Evolutionary conservation across 1,284 basidiomycete genomes (phyloP).

Genomic region (Ceratobasidium sp.): DNA sequence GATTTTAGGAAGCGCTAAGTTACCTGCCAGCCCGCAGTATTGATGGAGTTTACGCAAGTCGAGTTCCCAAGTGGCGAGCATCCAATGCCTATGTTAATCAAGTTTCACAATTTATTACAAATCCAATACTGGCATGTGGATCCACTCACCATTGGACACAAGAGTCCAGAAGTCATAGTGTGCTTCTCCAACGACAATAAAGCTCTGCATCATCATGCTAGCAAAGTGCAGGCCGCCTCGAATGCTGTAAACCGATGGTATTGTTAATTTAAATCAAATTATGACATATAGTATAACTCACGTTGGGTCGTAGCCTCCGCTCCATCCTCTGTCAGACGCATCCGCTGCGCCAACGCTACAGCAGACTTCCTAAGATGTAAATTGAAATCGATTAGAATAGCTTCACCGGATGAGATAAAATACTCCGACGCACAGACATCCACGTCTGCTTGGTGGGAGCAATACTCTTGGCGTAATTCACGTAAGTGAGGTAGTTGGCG

Average conservation of each 20-base stretch:
- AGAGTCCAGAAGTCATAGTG: conserved; percentile 56
- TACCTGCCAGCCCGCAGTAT: conserved; percentile 52
- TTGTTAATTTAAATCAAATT: not conserved
- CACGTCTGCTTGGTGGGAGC: conserved; percentile 37
- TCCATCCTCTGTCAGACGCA: conserved; percentile 24
- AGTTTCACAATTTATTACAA: not conserved
- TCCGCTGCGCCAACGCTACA: conserved; percentile 39
- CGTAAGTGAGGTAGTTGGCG: conserved; percentile 40
- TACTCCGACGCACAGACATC: conserved; percentile 31
- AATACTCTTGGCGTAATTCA: conserved; percentile 38
- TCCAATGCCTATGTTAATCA: conserved; percentile 47
- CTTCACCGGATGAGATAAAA: not conserved
- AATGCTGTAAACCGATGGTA: conserved; percentile 50
- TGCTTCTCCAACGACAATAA: conserved; percentile 49
- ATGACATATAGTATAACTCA: conserved; percentile 32
- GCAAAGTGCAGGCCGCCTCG: conserved; percentile 54
- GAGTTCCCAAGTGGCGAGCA: conserved; percentile 50
- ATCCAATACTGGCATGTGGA: not conserved
- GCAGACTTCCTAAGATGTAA: conserved; percentile 22
- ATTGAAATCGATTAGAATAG: not conserved
- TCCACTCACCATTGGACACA: conserved; percentile 49
- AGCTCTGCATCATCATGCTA: conserved; percentile 21
- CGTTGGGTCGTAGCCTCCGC: conserved; percentile 43
- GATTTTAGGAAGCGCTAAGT: conserved; percentile 8
- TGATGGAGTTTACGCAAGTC: conserved; percentile 47